Base-by-base conservation (phyloP, 2,329 filamentous ascomycete genomes). In the Trichophyton verrucosum region DNA sequence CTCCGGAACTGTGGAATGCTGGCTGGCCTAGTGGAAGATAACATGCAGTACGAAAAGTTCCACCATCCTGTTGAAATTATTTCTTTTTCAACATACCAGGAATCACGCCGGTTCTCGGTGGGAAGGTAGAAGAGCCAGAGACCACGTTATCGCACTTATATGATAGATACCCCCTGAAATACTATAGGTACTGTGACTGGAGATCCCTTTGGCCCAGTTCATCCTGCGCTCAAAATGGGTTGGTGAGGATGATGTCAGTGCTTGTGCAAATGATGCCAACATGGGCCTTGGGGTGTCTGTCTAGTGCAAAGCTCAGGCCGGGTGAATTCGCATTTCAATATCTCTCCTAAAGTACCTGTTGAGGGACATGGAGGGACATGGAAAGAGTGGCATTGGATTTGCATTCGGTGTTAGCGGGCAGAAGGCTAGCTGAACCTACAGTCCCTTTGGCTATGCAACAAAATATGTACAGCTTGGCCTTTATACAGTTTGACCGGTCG, bases 201-300 rank as follows among this genome's bases (percentile, higher is more conserved):
- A 65, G 82, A 84, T 66, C 80, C 80, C 36, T 84, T 83, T 63
- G 81, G 80, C 77, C 84, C 84, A 0, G 80, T 86, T 40, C 77
- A 85, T 1, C 83, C 83, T 0, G 2, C 3, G 22, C 73, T 85
- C n/a, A 69, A 77, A 76, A 9, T 86, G 82, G 82, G 72, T 73
- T 0, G 74, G 78, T 0, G 78, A 79, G 64, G 69, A 74, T 17
- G 71, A 78, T 59, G 75, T 77, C 0, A 65, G 80, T 3, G 38
- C 61, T 3, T 68, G 78, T 5, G 78, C 77, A 1, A 80, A 83
- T 69, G 70, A 75, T 65, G 76, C 74, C 30, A 74, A 76, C 53
- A 74, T 74, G 15, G 15, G 81, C 51, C 75, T 83, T 0, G 81
- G 78, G 46, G 79, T 77, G 27, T 81, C 78, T 49, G 80, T 83